Percentiles rank a stretch among this genome's conserved stretches.
These are phyloP conservation scores for Adansonia gregorii DNA, from an alignment of 441 rosid species.

Conservation along the genomic window DNA sequence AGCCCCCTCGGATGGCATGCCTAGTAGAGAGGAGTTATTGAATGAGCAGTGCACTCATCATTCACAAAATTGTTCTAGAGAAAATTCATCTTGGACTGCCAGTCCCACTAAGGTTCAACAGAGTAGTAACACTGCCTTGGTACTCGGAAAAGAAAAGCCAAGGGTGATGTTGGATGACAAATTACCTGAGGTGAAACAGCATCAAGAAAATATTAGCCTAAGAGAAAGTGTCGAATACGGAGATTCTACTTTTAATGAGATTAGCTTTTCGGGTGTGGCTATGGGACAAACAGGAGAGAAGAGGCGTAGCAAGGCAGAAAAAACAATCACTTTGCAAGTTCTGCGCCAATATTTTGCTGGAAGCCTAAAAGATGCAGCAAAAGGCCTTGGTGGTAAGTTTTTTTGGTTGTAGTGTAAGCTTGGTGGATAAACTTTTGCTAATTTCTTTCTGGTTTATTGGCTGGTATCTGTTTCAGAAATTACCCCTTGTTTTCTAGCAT, in stretches of 20 bases:
- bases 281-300: constrained; percentile 51
- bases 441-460: background rate
- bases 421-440: background rate
- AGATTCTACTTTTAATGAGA: constrained; percentile 53
- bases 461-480: background rate
- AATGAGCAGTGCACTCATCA: constrained; percentile 30
- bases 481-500: background rate
- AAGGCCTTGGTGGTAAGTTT: constrained; percentile 78
- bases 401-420: background rate
- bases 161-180: constrained; percentile 36
- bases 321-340: constrained; percentile 71
- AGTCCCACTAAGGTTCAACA: constrained; percentile 38
- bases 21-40: constrained; percentile 40
- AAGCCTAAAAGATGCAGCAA: constrained; percentile 96
- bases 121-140: constrained; percentile 34
- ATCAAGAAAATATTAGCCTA: constrained; percentile 39
- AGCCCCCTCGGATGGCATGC: constrained; percentile 33
- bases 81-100: constrained; percentile 40
- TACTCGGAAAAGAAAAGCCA: constrained; percentile 31
- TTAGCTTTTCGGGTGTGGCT: constrained; percentile 46
- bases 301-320: constrained; percentile 70
- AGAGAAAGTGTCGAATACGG: constrained; percentile 44
- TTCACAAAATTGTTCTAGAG: constrained; percentile 42
- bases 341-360: constrained; percentile 82
- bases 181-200: constrained; percentile 28